Evolutionary conservation across 768 basidiomycete genomes (phyloP).

Genomic region (Boletus huronensis): DNA sequence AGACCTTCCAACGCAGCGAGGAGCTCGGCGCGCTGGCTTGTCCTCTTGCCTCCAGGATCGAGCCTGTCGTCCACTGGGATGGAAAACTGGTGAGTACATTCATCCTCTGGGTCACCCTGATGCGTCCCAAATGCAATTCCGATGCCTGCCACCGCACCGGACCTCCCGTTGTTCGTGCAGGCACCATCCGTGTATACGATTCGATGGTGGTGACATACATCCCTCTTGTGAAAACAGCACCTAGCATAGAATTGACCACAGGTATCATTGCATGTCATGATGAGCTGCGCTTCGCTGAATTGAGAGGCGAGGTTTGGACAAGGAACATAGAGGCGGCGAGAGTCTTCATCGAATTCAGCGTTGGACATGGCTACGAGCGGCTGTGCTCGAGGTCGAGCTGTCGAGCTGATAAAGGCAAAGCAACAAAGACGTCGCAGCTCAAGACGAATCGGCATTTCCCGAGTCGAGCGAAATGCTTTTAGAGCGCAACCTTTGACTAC

Average conservation of each 20-base stretch:
- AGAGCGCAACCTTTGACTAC: not conserved
- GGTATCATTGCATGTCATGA: not conserved
- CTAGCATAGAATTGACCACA: not conserved
- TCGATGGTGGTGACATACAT: not conserved
- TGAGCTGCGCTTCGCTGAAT: not conserved
- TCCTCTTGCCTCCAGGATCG: not conserved
- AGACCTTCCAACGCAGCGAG: slow-evolving; percentile 6
- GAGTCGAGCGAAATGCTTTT: too few species aligned
- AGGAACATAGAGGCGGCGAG: not conserved
- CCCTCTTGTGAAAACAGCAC: not conserved
- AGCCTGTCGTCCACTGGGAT: not conserved
- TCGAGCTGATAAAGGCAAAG: not conserved
- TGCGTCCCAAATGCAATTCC: not conserved
- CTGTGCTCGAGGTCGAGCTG: not conserved
- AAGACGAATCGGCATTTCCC: slow-evolving; percentile 1
- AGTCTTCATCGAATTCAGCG: not conserved
- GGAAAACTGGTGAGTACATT: not conserved
- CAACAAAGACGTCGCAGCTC: too few species aligned
- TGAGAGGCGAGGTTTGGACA: not conserved
- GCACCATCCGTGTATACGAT: not conserved
- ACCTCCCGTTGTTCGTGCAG: not conserved
- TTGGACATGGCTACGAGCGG: not conserved
- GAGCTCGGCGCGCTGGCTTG: not conserved
- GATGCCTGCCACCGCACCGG: not conserved
- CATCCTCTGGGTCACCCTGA: not conserved